Evolutionary conservation across 2,329 filamentous ascomycete species (phyloP), one percentile per base, ranked within the genome.

Genomic region (Fusarium clavum): DNA sequence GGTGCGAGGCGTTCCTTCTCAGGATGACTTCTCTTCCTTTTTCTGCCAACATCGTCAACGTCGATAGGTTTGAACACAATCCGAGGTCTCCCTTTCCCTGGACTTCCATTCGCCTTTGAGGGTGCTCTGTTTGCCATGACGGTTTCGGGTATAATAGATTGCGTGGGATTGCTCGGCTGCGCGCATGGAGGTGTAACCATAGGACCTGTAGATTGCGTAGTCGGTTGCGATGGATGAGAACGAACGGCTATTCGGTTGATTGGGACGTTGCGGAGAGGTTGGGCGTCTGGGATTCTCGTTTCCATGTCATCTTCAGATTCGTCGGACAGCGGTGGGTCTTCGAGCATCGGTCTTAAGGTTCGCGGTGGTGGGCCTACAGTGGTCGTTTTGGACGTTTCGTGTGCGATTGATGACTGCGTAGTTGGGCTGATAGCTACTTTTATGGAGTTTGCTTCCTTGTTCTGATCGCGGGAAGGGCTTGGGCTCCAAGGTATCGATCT

Each of bases 271-370:
- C 43, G 27, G 12, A 51, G 55, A 40, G 67, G 57, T 16, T 75
- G 73, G 9, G 75, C 77, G 40, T 75, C 75, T 3, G 80, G 79
- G 7, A 81, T 65, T 38, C 77, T 75, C 48, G 77, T 75, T 48
- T 82, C 81, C n/a, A 81, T 60, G 11, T 81, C 79, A 16, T 81
- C 79, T 24, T 81, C 80, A 11, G 75, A 25, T 64, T 67, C 67
- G 66, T 74, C 53, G 20, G 73, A 57, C 46, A 66, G 61, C 43
- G 71, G 59, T 38, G 61, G 69, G 20, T 60, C 45, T 45, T 65
- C 48, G 10, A 46, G 7, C 22, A 61, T 49, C 47, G 70, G 64
- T 34, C 54, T 45, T 16, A 59, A 61, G 8, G 44, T 61, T 25
- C 67, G 71, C 18, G 22, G 53, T 24, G 27, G 57, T 49, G 57